Evolutionary conservation across 2,329 filamentous ascomycete species (phyloP).

Genomic region (Didymella segeticola): DNA sequence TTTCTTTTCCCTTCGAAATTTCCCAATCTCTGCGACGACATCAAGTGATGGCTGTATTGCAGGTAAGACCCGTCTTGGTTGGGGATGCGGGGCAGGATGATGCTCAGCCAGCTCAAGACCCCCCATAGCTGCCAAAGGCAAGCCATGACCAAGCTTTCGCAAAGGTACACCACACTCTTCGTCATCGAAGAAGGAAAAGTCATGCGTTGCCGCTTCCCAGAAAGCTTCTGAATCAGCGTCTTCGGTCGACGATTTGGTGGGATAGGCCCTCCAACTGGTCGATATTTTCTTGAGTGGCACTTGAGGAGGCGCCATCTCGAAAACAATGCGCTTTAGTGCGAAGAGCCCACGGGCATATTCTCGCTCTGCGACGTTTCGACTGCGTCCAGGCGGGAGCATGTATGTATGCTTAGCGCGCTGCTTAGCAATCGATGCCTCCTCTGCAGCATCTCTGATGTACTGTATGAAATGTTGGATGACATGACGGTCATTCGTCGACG

Average conservation of each 20-base stretch:
- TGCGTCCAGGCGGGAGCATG: slow-evolving; percentile 63
- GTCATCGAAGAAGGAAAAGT: slow-evolving; percentile 68
- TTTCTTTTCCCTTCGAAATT: slow-evolving; percentile 62
- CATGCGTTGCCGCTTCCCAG: slow-evolving; percentile 64
- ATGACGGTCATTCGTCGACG: slow-evolving; percentile 51
- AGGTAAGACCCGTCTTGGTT: slow-evolving; percentile 7
- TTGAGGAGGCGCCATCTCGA: slow-evolving; percentile 54
- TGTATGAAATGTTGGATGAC: slow-evolving; percentile 53
- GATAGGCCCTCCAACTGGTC: slow-evolving; percentile 54
- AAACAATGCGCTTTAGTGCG: slow-evolving; percentile 61
- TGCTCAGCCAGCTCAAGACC: slow-evolving; percentile 46
- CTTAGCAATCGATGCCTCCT: slow-evolving; percentile 60
- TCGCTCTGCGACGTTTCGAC: slow-evolving; percentile 56
- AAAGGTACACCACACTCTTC: slow-evolving; percentile 62
- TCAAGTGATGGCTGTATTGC: slow-evolving; percentile 47
- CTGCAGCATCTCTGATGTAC: slow-evolving; percentile 64
- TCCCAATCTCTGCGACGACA: slow-evolving; percentile 60
- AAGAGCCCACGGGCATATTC: slow-evolving; percentile 61
- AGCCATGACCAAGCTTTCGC: slow-evolving; percentile 52
- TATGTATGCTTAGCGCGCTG: slow-evolving; percentile 64
- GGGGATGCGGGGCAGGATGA: slow-evolving; percentile 15
- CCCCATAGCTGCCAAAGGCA: slow-evolving; percentile 57
- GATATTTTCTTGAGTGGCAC: slow-evolving; percentile 44
- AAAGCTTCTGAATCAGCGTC: slow-evolving; percentile 66
- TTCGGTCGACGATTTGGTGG: slow-evolving; percentile 63